Conservation (phyloP, 2,329 filamentous ascomycete genomes). For the Apiospora koreana region DNA sequence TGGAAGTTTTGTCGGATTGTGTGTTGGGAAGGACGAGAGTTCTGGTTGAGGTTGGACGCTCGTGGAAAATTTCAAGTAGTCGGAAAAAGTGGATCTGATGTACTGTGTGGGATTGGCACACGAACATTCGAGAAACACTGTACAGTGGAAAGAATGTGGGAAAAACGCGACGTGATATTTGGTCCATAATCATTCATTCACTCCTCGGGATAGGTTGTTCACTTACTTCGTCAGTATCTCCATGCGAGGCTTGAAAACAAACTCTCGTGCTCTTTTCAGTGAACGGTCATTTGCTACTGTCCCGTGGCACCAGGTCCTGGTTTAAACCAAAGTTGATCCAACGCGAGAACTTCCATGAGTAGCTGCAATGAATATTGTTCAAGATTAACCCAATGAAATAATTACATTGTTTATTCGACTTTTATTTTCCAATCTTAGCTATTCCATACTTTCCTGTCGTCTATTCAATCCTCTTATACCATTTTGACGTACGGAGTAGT, state of each 20-base stretch:
- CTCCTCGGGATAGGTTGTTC: background rate
- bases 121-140: background rate
- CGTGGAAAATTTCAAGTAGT: slow-evolving; percentile 2
- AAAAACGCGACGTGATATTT: background rate
- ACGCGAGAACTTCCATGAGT: too few species aligned
- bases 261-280: background rate
- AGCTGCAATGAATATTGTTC: too few species aligned
- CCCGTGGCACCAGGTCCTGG: too few species aligned
- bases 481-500: too few species aligned
- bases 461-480: too few species aligned
- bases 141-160: background rate
- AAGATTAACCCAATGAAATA: too few species aligned
- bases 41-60: background rate
- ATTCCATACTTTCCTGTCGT: too few species aligned
- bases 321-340: too few species aligned
- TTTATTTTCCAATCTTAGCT: too few species aligned
- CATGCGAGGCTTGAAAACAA: background rate
- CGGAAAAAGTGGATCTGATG: background rate
- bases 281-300: background rate
- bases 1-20: background rate
- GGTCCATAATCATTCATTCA: background rate
- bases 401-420: too few species aligned
- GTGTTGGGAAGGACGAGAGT: background rate
- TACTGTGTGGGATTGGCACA: background rate
- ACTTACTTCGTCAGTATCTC: background rate